These are phyloP conservation scores for Trametes cinnabarina DNA, from an alignment of 768 basidiomycete species.

Conservation along the genomic window DNA sequence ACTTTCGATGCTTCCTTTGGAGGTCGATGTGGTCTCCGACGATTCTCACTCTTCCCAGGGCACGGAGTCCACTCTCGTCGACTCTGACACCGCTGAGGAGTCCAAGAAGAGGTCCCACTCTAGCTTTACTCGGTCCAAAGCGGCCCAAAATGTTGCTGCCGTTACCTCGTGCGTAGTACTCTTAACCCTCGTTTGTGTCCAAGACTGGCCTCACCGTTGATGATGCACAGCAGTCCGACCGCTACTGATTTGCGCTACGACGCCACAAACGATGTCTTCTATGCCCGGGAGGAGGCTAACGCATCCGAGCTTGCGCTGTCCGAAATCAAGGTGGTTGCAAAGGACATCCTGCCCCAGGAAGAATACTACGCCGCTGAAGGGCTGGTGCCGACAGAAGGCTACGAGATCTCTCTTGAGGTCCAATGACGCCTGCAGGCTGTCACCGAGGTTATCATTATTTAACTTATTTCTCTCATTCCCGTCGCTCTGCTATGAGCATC, in stretches of 20 bases:
- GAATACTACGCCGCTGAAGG: neutral
- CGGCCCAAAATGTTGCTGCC: too few species aligned
- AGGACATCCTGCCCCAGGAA: neutral
- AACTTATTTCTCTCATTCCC: neutral
- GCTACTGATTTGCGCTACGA: neutral
- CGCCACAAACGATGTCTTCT: neutral
- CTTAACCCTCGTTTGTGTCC: too few species aligned
- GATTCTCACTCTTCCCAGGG: neutral
- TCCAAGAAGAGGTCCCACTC: too few species aligned
- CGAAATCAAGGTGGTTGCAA: constrained; percentile 2
- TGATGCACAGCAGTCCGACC: neutral
- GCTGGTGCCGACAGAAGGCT: neutral
- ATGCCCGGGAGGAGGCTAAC: neutral
- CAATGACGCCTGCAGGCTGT: neutral
- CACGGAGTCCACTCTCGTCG: neutral
- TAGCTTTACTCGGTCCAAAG: too few species aligned
- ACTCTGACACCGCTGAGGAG: neutral
- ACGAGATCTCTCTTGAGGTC: neutral
- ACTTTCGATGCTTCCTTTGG: neutral
- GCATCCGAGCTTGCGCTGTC: neutral
- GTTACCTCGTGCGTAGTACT: too few species aligned
- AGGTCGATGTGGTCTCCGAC: neutral
- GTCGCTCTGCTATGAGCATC: neutral
- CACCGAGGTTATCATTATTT: neutral
- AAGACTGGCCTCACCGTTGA: neutral